phyloP scores from a whole-genome alignment of 768 basidiomycete species.

The Tulasnella sp. region DNA sequence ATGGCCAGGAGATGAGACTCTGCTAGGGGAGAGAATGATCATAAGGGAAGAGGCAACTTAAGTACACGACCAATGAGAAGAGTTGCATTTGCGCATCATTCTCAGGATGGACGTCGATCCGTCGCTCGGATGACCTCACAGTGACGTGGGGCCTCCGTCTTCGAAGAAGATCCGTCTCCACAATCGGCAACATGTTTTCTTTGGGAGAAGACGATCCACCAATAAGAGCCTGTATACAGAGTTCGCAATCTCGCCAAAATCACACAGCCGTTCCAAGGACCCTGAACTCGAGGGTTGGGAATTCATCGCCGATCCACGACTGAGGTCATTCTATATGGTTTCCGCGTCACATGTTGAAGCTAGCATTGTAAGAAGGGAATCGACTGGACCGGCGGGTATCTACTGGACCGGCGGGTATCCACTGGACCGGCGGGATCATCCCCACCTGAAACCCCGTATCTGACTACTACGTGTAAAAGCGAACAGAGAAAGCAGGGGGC shows the following conservation, averaged over 20 bases:
- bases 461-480: too few species aligned
- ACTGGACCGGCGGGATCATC: too few species aligned
- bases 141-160: background rate
- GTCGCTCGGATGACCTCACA: background rate
- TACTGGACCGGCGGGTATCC: too few species aligned
- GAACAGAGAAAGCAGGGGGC: too few species aligned
- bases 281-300: too few species aligned
- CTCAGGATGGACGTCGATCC: background rate
- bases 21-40: background rate
- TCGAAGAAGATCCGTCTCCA: background rate
- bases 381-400: too few species aligned
- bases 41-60: background rate
- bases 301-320: too few species aligned
- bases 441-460: too few species aligned
- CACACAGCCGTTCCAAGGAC: too few species aligned
- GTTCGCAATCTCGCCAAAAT: background rate
- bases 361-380: too few species aligned
- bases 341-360: too few species aligned
- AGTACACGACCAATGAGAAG: background rate
- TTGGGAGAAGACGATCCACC: background rate
- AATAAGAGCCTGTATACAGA: background rate
- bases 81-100: background rate
- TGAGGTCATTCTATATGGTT: too few species aligned
- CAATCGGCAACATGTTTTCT: background rate
- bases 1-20: background rate